Evolutionary conservation across 129 eudicot species (phyloP), one percentile per base, ranked within the genome.

Genomic region (Tanacetum coccineum): DNA sequence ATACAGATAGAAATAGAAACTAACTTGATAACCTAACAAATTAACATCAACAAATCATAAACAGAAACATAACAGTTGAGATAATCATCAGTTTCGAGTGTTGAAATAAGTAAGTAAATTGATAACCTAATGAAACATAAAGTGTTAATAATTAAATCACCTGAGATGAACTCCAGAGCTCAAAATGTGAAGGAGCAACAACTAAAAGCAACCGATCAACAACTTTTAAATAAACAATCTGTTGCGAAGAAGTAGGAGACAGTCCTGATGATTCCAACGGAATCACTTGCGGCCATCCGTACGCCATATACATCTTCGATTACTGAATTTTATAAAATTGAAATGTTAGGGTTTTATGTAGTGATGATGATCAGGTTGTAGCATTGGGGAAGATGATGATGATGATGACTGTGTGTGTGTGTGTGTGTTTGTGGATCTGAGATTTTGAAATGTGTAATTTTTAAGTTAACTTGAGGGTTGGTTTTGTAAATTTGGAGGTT

Each of bases 241-340:
- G 78, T 74, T 88, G 84, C 26, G 95, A 79, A 59, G 95, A 79
- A 59, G 94, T 66, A 25, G 95, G 85, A 70, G 75, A 80, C 13
- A 81, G 39, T n/a, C n/a, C n/a, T 5, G 83, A 81, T 51, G 87
- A 77, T 82, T 93, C 96, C 54, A 93, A 71, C 5, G 99, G 96
- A 79, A 89, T 89, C 49, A 86, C 96, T 84, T 86, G 95, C 42
- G 99, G 99, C 99, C 99, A 93, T 68, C 99, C 99, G 68, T 93
- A 93, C 48, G 99, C 87, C 99, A 93, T 93, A 71, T 93, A 89
- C 99, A 93, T 93, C 71, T 81, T 79, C 76, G 65, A 55, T 68
- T 62, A 58, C 9, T 40, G 46, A 6, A 2, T 7, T 0, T 68
- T 28, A 2, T 59, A 36, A 44, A n/a, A 67, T 48, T 61, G 65